Conservation (phyloP, 202 grass and related monocot species). For the Schoenoplectus tabernaemontani region DNA sequence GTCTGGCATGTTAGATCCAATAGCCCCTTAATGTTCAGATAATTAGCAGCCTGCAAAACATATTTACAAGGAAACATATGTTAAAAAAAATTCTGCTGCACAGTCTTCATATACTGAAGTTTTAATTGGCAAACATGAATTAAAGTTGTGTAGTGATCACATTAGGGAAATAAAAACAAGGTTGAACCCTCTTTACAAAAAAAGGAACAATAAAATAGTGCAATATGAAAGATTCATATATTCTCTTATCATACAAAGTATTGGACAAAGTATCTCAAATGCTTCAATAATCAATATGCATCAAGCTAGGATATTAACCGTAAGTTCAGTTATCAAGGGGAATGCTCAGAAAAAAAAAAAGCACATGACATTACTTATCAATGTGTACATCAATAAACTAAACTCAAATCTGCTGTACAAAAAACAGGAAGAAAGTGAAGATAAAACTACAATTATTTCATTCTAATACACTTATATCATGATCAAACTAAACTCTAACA, state of each 20-base stretch:
- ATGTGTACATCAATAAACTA: not conserved
- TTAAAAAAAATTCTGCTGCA: too few species aligned
- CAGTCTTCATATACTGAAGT: not conserved
- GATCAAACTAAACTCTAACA: not conserved
- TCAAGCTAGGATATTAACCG: not conserved
- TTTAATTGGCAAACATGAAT: not conserved
- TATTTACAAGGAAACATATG: not conserved
- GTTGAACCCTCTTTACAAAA: not conserved
- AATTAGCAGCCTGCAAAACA: constrained; percentile 8
- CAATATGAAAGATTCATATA: too few species aligned
- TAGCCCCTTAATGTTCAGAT: constrained; percentile 48
- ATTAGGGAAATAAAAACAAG: not conserved
- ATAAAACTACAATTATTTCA: not conserved
- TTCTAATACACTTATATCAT: not conserved
- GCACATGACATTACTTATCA: too few species aligned
- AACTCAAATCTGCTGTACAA: not conserved
- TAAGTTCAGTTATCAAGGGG: not conserved
- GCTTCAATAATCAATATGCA: not conserved
- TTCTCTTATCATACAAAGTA: too few species aligned
- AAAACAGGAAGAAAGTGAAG: too few species aligned
- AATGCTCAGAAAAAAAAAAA: not conserved
- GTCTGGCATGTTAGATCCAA: constrained; percentile 52
- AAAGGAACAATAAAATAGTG: too few species aligned
- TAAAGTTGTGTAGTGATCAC: not conserved
- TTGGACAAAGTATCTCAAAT: too few species aligned